phyloP scores from a whole-genome alignment of 306 rosid species.

The Astragalus glycyphyllos region DNA sequence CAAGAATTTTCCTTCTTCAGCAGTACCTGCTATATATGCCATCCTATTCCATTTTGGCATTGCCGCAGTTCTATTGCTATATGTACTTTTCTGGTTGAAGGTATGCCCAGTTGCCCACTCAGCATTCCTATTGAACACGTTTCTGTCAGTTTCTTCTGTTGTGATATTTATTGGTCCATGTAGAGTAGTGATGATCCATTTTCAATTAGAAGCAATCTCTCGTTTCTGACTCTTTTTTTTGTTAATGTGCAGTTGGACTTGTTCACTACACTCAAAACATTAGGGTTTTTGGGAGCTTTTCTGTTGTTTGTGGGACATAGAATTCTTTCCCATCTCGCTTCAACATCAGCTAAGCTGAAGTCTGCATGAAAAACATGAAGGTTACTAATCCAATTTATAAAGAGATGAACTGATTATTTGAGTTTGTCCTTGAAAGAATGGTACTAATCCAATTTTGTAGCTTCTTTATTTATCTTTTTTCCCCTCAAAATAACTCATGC shows the following conservation, averaged over 20 bases:
- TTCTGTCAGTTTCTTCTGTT: slow-evolving; percentile 23
- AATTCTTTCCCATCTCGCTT: slow-evolving; percentile 83
- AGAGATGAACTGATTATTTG: slow-evolving; percentile 27
- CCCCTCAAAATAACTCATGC: background rate
- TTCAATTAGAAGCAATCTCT: slow-evolving; percentile 12
- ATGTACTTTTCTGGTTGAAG: slow-evolving; percentile 91
- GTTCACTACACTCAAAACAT: slow-evolving; percentile 78
- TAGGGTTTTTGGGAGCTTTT: slow-evolving; percentile 72
- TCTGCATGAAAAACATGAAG: slow-evolving; percentile 65
- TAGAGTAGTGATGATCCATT: background rate
- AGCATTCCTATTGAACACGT: slow-evolving; percentile 16
- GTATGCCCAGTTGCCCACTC: slow-evolving; percentile 54
- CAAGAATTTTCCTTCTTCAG: slow-evolving; percentile 81
- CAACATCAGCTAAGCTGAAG: slow-evolving; percentile 84
- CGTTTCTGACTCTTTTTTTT: slow-evolving; percentile 20
- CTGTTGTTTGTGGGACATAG: slow-evolving; percentile 89
- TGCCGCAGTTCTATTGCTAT: slow-evolving; percentile 82
- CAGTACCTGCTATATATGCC: slow-evolving; percentile 66
- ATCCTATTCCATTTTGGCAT: slow-evolving; percentile 77
- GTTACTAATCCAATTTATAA: slow-evolving; percentile 36
- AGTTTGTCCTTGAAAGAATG: slow-evolving; percentile 26
- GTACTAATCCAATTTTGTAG: slow-evolving; percentile 48
- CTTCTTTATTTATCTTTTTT: too few relatives aligned
- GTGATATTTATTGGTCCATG: slow-evolving; percentile 9
- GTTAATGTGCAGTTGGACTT: slow-evolving; percentile 79